These are phyloP conservation scores for Tuber magnatum DNA, from an alignment of 495 filamentous ascomycete species.

Conservation along the genomic window DNA sequence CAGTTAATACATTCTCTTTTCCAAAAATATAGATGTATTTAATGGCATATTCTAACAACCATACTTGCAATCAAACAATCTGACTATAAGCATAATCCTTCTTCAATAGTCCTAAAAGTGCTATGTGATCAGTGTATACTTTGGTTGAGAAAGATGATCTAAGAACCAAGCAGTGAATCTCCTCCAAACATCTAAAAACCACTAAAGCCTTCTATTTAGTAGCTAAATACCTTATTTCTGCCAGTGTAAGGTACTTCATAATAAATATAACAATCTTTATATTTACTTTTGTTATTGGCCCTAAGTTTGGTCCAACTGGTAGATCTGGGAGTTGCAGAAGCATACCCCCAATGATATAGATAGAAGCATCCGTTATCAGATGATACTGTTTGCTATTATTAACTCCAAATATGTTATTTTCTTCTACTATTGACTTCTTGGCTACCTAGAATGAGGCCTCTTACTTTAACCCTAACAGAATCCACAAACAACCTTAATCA, in stretches of 20 bases:
- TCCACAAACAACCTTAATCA: no score
- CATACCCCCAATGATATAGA: neutral
- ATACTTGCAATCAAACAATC: neutral
- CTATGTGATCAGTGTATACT: constrained; percentile 7
- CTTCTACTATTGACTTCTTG: neutral
- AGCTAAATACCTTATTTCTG: constrained; percentile 1
- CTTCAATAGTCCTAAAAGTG: neutral
- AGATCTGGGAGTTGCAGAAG: no score
- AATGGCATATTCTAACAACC: neutral
- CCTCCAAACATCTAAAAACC: constrained; percentile 4
- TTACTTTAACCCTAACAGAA: neutral
- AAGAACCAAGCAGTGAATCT: neutral
- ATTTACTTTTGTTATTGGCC: neutral
- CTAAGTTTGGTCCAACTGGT: neutral
- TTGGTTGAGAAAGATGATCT: neutral
- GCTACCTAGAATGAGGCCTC: constrained; percentile 1
- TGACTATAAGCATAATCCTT: neutral
- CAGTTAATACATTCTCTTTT: no score
- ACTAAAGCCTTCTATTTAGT: constrained; percentile 3
- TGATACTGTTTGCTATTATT: neutral
- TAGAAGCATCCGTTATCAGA: neutral
- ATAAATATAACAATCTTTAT: constrained; percentile 3
- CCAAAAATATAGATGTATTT: no score
- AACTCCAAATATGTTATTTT: neutral
- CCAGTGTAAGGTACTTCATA: neutral